These are phyloP conservation scores for Omphalotus guepiniiformis DNA, from an alignment of 768 basidiomycete species.

Conservation along the genomic window DNA sequence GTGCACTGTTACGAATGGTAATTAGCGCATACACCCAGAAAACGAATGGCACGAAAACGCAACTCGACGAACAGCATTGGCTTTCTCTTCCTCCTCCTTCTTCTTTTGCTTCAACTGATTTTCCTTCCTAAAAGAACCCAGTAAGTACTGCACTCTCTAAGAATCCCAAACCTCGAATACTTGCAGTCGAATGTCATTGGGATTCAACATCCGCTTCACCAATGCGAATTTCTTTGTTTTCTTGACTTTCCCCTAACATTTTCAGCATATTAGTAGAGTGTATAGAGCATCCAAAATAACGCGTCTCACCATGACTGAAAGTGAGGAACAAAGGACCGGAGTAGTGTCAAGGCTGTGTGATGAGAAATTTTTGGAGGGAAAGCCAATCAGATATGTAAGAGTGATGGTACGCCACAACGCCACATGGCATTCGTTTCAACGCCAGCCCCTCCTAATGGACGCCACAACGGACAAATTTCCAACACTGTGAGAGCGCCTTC, in stretches of 20 bases:
- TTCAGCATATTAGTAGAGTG: no score
- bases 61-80: conserved; percentile 75
- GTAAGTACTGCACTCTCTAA: conserved; percentile 1
- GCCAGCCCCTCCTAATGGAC: no score
- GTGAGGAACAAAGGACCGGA: no score
- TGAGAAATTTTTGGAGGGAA: no score
- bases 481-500: no score
- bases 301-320: no score
- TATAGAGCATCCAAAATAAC: no score
- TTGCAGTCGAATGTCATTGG: conserved; percentile 88
- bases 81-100: conserved; percentile 77
- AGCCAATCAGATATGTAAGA: no score
- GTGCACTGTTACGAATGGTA: conserved; percentile 49
- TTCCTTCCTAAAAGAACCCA: conserved; percentile 64
- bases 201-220: conserved; percentile 92
- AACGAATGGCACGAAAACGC: conserved; percentile 22
- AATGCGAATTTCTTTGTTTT: conserved; percentile 94
- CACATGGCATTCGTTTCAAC: no score
- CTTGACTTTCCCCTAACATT: conserved; percentile 85
- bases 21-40: conserved; percentile 4
- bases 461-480: no score
- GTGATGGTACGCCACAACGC: no score
- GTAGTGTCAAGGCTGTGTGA: no score
- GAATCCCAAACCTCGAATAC: conserved; percentile 21
- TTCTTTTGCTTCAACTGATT: conserved; percentile 88